Evolutionary conservation across 2,329 filamentous ascomycete species (phyloP).

Genomic region (Colletotrichum somersetense): DNA sequence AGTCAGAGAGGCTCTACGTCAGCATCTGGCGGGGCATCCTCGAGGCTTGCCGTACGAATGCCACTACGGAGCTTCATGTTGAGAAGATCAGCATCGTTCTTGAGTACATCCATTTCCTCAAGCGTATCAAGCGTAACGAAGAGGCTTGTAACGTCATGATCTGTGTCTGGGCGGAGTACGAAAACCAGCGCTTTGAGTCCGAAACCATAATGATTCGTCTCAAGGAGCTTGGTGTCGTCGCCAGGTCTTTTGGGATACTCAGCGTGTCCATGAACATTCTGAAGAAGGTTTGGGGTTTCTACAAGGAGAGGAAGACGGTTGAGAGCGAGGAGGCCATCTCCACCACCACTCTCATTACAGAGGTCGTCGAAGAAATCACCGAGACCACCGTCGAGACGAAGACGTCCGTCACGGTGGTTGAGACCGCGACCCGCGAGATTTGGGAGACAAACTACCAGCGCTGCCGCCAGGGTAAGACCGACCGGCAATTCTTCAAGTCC

Average conservation of each 20-base stretch:
- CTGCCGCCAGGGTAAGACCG: conserved; percentile 51
- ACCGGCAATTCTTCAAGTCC: conserved; percentile 52
- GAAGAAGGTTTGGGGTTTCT: conserved; percentile 55
- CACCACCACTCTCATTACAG: conserved; percentile 53
- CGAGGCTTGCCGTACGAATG: conserved; percentile 48
- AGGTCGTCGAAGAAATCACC: conserved; percentile 55
- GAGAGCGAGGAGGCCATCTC: conserved; percentile 51
- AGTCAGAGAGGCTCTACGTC: conserved; percentile 56
- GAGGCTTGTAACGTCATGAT: conserved; percentile 56
- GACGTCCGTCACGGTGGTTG: conserved; percentile 52
- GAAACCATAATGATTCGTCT: conserved; percentile 52
- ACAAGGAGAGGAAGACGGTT: conserved; percentile 51
- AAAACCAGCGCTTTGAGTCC: conserved; percentile 50
- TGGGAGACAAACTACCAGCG: conserved; percentile 53
- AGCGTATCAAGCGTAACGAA: conserved; percentile 48
- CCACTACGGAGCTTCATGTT: conserved; percentile 51
- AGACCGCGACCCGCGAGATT: conserved; percentile 52
- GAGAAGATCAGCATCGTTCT: conserved; percentile 55
- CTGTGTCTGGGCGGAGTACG: conserved; percentile 57
- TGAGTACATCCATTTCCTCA: conserved; percentile 53
- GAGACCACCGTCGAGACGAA: conserved; percentile 51
- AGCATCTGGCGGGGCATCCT: conserved; percentile 56
- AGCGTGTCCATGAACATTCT: conserved; percentile 52
- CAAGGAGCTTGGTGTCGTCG: conserved; percentile 51
- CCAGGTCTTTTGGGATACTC: conserved; percentile 51